Evolutionary conservation across 371 early-diverging fungal species (phyloP), one percentile per base, ranked within the genome.

Genomic region (Mortierella sp.): DNA sequence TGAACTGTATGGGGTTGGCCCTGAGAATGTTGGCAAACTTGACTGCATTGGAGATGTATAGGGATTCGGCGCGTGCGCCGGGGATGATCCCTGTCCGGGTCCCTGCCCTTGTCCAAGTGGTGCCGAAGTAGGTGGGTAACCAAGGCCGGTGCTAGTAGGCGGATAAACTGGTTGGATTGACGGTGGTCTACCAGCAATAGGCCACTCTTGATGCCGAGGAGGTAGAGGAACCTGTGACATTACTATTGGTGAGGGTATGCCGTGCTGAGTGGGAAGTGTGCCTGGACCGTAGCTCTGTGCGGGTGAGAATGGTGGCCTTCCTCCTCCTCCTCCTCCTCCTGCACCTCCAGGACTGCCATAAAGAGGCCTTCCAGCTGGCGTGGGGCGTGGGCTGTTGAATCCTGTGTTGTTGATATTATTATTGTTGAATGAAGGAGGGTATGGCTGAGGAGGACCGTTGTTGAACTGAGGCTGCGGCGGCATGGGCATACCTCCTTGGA

Each of bases 191-290:
- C 79, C 79, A 13, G 70, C 54, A 5, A 66, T 42, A 4, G 79
- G 79, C 79, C 79, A 79, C 26, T 79, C 79, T 37, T 79, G 79
- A 40, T 73, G 70, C 9, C 64, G 61, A 54, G 74, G 70, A 19
- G 61, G 66, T 1, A 49, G 76, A 2, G 54, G 59, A 10, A 15
- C 37, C 59, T 73, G 74, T 26, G 63, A 66, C 66, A 65, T 68
- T 62, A 63, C 65, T 57, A 76, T 66, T 10, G 74, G 64, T 28
- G 75, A 61, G 12, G 65, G 56, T 34, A 59, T 53, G 8, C 62
- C 40, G 9, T 74, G 64, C 35, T 43, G 64, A 7, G 34, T 29
- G 47, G 67, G 55, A 53, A 68, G 77, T 5, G 72, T 61, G 19
- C 70, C 63, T 43, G 72, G 77, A 17, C 60, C 54, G 55, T 60